Percentiles rank a stretch among this genome's conserved stretches.
These are phyloP conservation scores for Solanum phureja DNA, from an alignment of 257 asterid genomes.

Conservation along the genomic window DNA sequence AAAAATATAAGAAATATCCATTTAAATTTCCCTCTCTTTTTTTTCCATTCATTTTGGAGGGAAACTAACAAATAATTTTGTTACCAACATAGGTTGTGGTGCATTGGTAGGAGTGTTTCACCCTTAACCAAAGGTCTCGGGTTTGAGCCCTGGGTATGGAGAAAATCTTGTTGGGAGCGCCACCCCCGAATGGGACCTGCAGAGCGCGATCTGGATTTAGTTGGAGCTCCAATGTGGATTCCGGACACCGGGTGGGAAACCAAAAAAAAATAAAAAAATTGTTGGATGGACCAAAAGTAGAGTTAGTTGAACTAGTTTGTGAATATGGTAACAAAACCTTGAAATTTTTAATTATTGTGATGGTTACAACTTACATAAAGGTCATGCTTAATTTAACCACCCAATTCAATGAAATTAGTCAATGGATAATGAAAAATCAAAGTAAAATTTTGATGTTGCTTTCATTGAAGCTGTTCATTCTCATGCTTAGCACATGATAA, in stretches of 20 bases:
- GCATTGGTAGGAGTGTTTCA: no score
- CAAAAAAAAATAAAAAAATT: neutral
- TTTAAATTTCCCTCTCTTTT: neutral
- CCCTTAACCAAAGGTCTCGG: no score
- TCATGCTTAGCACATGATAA: neutral
- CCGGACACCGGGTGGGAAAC: no score
- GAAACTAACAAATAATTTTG: neutral
- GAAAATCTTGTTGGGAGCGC: no score
- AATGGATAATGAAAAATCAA: neutral
- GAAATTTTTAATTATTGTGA: neutral
- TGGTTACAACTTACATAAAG: neutral
- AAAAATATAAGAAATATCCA: neutral
- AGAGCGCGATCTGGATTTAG: no score
- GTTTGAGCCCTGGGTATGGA: no score
- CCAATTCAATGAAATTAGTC: slow-evolving; percentile 3
- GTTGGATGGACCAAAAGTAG: neutral
- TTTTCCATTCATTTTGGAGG: neutral
- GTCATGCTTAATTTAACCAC: neutral
- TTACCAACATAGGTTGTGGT: no score
- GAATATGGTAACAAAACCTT: slow-evolving; percentile 5
- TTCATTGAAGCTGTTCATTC: neutral
- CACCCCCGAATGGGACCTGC: no score
- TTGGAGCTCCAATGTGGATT: no score
- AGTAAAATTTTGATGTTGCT: neutral
- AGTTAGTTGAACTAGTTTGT: slow-evolving; percentile 20